Evolutionary conservation across 2,329 filamentous ascomycete genomes (phyloP).

Genomic region (Cercospora zeae-maydis): DNA sequence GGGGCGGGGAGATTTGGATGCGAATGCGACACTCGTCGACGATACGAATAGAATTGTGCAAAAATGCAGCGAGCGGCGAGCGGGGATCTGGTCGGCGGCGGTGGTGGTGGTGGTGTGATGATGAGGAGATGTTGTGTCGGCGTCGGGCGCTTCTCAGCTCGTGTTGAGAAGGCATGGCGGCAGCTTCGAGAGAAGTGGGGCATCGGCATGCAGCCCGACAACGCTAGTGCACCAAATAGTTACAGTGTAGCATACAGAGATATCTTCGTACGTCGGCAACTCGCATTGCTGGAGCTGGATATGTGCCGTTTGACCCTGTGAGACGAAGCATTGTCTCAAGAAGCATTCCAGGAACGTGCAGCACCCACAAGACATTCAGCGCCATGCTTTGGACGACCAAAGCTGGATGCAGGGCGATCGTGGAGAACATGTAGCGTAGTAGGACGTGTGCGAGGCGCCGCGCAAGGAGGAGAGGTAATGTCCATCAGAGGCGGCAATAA

Average conservation of each 20-base stretch:
- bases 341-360: no score
- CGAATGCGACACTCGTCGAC: background rate
- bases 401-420: no score
- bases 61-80: background rate
- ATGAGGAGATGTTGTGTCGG: background rate
- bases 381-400: no score
- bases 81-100: background rate
- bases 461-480: no score
- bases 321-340: no score
- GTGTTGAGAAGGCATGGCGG: conserved; percentile 2
- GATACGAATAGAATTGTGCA: background rate
- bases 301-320: no score
- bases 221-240: background rate
- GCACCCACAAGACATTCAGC: no score
- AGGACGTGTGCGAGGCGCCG: no score
- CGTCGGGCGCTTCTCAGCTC: background rate
- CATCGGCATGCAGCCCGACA: background rate
- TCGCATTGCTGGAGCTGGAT: no score
- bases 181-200: background rate
- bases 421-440: no score
- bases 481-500: no score
- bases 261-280: background rate
- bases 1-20: background rate
- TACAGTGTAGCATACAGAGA: background rate
- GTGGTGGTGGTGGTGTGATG: background rate